A percentile compares a stretch with the other conserved stretches of the same genome.
These are phyloP conservation scores for Aspergillus ruber DNA, from an alignment of 2,329 filamentous ascomycete genomes.

Conservation along the genomic window DNA sequence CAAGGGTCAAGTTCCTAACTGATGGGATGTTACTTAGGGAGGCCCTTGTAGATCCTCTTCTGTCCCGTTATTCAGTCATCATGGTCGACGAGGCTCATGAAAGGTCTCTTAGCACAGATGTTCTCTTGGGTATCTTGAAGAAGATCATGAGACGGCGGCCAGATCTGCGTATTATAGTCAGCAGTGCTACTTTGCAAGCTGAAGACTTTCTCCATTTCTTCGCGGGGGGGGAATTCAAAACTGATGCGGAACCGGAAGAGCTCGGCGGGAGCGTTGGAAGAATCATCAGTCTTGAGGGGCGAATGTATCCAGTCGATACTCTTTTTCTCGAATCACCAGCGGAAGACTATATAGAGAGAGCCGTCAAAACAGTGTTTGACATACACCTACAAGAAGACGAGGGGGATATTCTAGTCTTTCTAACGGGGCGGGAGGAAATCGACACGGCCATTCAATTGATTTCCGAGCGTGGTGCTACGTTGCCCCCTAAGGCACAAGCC, in stretches of 20 bases:
- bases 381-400: constrained; percentile 75
- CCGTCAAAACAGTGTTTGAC: constrained; percentile 75
- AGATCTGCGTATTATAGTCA: constrained; percentile 81
- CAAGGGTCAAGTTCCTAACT: constrained; percentile 89
- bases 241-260: constrained; percentile 26
- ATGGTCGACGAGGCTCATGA: constrained; percentile 99
- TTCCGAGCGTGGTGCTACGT: constrained; percentile 60
- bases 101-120: constrained; percentile 83
- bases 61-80: constrained; percentile 87
- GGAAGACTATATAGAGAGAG: constrained; percentile 80
- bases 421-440: constrained; percentile 91
- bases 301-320: constrained; percentile 81
- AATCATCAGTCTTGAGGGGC: constrained; percentile 80
- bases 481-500: constrained; percentile 53
- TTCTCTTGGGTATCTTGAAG: constrained; percentile 81
- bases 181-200: constrained; percentile 87
- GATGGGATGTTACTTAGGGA: constrained; percentile 88
- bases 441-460: constrained; percentile 74
- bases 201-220: constrained; percentile 83
- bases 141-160: constrained; percentile 76
- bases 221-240: constrained; percentile 37
- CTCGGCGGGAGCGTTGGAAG: constrained; percentile 45
- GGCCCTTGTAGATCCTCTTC: constrained; percentile 82
- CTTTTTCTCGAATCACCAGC: constrained; percentile 71
- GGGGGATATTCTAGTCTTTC: constrained; percentile 84